phyloP scores from a whole-genome alignment of 805 yeast species.

The Clavispora carvajalis region DNA sequence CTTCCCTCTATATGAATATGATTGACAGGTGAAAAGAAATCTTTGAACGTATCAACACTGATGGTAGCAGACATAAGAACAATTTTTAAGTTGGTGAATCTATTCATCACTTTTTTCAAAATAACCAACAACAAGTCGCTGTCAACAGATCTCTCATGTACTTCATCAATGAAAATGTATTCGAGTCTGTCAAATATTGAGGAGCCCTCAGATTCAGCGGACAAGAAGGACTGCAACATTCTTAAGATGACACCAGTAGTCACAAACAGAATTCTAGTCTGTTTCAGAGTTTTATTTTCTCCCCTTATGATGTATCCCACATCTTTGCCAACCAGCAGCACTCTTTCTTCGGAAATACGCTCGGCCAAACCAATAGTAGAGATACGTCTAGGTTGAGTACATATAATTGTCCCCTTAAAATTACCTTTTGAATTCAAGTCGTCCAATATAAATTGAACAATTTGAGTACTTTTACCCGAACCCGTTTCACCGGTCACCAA shows the following conservation, averaged over 20 bases:
- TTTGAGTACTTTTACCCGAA: constrained; percentile 94
- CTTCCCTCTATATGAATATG: constrained; percentile 87
- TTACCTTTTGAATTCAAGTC: constrained; percentile 45
- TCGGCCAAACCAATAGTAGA: constrained; percentile 94
- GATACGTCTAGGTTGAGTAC: constrained; percentile 95
- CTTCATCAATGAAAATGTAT: constrained; percentile 85
- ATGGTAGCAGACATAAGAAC: constrained; percentile 95
- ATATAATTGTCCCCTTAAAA: constrained; percentile 57
- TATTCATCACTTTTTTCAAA: constrained; percentile 54
- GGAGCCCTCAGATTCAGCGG: constrained; percentile 18
- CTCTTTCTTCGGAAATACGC: constrained; percentile 82
- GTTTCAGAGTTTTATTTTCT: constrained; percentile 57
- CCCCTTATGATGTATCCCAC: constrained; percentile 91
- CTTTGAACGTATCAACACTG: constrained; percentile 58
- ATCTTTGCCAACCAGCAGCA: constrained; percentile 59
- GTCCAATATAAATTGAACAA: constrained; percentile 85
- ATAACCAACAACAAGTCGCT: constrained; percentile 79
- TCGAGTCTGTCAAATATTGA: constrained; percentile 50
- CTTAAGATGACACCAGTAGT: constrained; percentile 90
- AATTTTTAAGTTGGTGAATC: constrained; percentile 53
- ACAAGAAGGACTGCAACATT: constrained; percentile 61
- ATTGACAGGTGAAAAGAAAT: constrained; percentile 55
- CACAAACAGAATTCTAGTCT: constrained; percentile 76
- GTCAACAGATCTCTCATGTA: constrained; percentile 93
- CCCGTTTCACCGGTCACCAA: constrained; percentile 96